A percentile compares a stretch with the other conserved stretches of the same genome.
Evolutionary conservation across 495 filamentous ascomycete genomes (phyloP).

Genomic region (Penicillium verhagenii): DNA sequence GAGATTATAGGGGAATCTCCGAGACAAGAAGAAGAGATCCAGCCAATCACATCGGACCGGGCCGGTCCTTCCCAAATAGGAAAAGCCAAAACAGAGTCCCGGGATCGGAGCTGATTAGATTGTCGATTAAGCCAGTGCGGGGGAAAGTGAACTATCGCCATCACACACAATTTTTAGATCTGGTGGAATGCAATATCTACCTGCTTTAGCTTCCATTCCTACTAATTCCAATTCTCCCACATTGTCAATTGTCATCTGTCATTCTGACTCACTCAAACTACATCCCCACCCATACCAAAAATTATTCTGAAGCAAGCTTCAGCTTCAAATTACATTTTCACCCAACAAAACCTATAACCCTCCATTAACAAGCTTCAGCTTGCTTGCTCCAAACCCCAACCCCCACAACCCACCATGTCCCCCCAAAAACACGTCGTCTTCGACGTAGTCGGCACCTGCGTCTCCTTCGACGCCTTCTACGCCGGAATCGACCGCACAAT

Average conservation of each 20-base stretch:
- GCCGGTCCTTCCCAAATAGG: constrained; percentile 15
- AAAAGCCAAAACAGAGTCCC: background rate
- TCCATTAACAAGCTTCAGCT: too few relatives aligned
- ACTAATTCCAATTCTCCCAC: background rate
- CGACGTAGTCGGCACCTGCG: constrained; percentile 46
- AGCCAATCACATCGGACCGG: constrained; percentile 6
- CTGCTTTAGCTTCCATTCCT: background rate
- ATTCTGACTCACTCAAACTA: too few relatives aligned
- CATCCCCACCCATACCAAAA: background rate
- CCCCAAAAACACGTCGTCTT: constrained; percentile 39
- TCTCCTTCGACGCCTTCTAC: constrained; percentile 40
- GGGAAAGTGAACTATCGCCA: background rate
- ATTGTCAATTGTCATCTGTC: background rate
- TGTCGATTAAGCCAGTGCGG: background rate
- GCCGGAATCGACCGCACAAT: constrained; percentile 26
- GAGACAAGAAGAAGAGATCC: constrained; percentile 50
- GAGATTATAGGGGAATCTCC: constrained; percentile 56
- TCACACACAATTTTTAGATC: background rate
- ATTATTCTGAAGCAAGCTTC: background rate
- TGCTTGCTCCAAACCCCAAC: background rate
- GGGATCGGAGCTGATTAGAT: background rate
- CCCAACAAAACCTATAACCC: too few relatives aligned
- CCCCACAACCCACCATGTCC: constrained; percentile 7
- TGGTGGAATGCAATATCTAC: background rate
- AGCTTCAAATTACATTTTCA: too few relatives aligned